A percentile compares a stretch with the other conserved stretches of the same genome.
These are phyloP conservation scores for Cymbidium sinense DNA, from an alignment of 106 monocot genomes.

Conservation along the genomic window DNA sequence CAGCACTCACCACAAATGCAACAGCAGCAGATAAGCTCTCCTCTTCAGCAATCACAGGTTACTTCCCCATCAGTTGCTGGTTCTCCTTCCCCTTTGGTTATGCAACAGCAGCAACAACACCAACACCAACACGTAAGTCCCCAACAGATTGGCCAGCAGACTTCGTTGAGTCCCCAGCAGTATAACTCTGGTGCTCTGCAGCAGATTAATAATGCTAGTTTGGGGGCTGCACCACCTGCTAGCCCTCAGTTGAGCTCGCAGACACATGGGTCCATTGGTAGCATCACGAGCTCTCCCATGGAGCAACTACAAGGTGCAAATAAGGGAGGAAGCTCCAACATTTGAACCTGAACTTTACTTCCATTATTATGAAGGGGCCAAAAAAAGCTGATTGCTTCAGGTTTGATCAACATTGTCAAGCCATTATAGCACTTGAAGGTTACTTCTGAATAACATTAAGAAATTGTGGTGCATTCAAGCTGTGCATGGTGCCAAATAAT, in stretches of 20 bases:
- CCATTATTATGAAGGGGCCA: too few relatives aligned
- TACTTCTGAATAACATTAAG: too few relatives aligned
- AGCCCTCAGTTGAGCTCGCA: constrained; percentile 94
- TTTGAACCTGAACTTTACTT: too few relatives aligned
- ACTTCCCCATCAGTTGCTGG: constrained; percentile 43
- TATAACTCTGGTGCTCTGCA: constrained; percentile 46
- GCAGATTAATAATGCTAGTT: constrained; percentile 47
- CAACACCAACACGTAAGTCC: constrained; percentile 44
- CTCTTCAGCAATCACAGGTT: constrained; percentile 41
- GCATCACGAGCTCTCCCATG: constrained; percentile 89
- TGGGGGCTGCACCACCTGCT: constrained; percentile 36
- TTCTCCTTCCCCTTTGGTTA: constrained; percentile 30
- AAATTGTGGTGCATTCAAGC: too few relatives aligned
- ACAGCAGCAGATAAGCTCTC: constrained; percentile 47
- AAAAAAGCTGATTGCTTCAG: too few relatives aligned
- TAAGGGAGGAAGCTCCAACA: constrained; percentile 21
- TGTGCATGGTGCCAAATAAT: too few relatives aligned
- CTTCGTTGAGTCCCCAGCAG: constrained; percentile 66
- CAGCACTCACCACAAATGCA: constrained; percentile 19
- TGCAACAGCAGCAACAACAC: constrained; percentile 25
- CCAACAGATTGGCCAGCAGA: constrained; percentile 43
- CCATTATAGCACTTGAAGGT: too few relatives aligned
- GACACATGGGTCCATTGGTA: constrained; percentile 79
- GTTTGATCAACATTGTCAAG: too few relatives aligned
- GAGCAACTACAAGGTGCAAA: constrained; percentile 80